Conservation (phyloP, 495 filamentous ascomycete genomes). For the Hypoxylon fragiforme region DNA sequence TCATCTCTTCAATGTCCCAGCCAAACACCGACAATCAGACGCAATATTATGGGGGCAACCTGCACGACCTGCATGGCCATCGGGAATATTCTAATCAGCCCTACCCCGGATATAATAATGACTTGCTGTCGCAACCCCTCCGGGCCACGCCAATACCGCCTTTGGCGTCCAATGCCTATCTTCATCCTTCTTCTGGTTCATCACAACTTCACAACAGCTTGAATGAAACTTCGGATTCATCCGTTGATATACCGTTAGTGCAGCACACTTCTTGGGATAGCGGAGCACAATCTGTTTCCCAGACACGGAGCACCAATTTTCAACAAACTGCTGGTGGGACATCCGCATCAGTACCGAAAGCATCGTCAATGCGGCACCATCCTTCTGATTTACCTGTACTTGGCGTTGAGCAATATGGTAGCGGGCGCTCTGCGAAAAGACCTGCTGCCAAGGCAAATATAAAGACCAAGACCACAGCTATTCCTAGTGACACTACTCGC, state of each 20-base stretch:
- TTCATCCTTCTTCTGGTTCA: background rate
- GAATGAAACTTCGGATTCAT: background rate
- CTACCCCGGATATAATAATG: constrained; percentile 7
- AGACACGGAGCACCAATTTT: constrained; percentile 2
- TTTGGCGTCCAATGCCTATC: constrained; percentile 11
- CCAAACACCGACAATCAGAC: constrained; percentile 1
- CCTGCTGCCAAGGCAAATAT: constrained; percentile 19
- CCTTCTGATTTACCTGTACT: constrained; percentile 49
- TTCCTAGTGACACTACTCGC: constrained; percentile 4
- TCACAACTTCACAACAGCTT: constrained; percentile 2
- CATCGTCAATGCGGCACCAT: constrained; percentile 39
- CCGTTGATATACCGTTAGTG: constrained; percentile 3
- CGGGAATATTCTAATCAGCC: constrained; percentile 2
- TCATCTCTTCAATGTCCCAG: constrained; percentile 20
- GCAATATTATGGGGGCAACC: constrained; percentile 4
- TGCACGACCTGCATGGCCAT: constrained; percentile 6
- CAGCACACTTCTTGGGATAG: constrained; percentile 16
- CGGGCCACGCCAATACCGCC: constrained; percentile 10
- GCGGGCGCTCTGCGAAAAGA: constrained; percentile 26
- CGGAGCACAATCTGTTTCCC: constrained; percentile 11
- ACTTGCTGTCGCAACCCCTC: constrained; percentile 10
- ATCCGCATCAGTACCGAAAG: constrained; percentile 11
- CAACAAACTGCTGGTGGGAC: constrained; percentile 9
- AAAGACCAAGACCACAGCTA: constrained; percentile 7
- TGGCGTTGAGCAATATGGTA: constrained; percentile 53